Percentiles rank a stretch among this genome's conserved stretches.
Evolutionary conservation across 2,329 filamentous ascomycete genomes (phyloP).

Genomic region (Gaeumannomyces sp.): DNA sequence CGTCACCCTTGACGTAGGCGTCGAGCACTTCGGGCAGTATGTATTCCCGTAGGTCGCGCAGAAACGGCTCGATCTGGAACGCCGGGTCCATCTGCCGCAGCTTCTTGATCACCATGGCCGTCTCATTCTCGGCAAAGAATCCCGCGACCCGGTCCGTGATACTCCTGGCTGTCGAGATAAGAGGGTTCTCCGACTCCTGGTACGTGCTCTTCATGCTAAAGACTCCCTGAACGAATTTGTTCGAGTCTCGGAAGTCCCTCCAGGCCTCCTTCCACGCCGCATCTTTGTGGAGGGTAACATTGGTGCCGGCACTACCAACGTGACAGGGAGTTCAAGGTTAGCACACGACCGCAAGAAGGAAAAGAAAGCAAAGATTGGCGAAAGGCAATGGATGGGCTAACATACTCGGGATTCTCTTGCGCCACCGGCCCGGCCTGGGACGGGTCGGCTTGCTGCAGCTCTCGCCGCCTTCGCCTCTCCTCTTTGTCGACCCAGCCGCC

Average conservation of each 20-base stretch:
- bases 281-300: slow-evolving; percentile 93
- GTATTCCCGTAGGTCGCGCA: slow-evolving; percentile 94
- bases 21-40: slow-evolving; percentile 96
- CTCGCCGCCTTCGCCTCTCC: slow-evolving; percentile 75
- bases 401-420: slow-evolving; percentile 85
- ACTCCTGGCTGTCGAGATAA: slow-evolving; percentile 86
- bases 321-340: background rate
- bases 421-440: slow-evolving; percentile 51
- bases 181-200: slow-evolving; percentile 93
- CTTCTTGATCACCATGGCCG: slow-evolving; percentile 94
- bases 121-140: slow-evolving; percentile 98
- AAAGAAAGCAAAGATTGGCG: background rate
- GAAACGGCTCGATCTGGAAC: slow-evolving; percentile 92
- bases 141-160: slow-evolving; percentile 90
- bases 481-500: slow-evolving; percentile 97
- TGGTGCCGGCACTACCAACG: slow-evolving; percentile 72
- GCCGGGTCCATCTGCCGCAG: slow-evolving; percentile 92
- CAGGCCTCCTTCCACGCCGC: slow-evolving; percentile 98
- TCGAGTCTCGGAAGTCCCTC: slow-evolving; percentile 88
- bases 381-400: slow-evolving; percentile 16
- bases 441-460: slow-evolving; percentile 49
- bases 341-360: slow-evolving; percentile 13
- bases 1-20: slow-evolving; percentile 94
- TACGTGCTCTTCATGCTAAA: slow-evolving; percentile 84
- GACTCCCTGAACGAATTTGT: slow-evolving; percentile 78